A percentile compares a stretch with the other conserved stretches of the same genome.
These are phyloP conservation scores for Erythrobasidium hasegawianum DNA, from an alignment of 1,284 basidiomycete genomes.

Conservation along the genomic window DNA sequence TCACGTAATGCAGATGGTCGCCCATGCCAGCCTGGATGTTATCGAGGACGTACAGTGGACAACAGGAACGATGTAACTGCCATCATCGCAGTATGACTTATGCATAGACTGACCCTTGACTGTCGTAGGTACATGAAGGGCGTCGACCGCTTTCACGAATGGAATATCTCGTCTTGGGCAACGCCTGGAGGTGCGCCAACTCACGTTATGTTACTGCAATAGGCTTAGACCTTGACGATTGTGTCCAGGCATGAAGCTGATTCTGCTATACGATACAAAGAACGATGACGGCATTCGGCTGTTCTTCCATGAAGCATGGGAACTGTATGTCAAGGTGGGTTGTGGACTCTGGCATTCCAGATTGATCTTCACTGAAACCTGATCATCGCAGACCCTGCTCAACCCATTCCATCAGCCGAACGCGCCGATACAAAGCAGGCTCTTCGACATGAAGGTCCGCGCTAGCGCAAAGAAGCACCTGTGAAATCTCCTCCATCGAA, in stretches of 20 bases:
- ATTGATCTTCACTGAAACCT: neutral
- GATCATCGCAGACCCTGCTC: slow-evolving; percentile 63
- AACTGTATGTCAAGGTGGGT: slow-evolving; percentile 86
- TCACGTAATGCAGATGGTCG: slow-evolving; percentile 94
- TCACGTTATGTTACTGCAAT: too few relatives aligned
- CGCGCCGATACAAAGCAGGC: slow-evolving; percentile 67
- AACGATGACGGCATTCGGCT: slow-evolving; percentile 89
- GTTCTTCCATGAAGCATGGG: slow-evolving; percentile 92
- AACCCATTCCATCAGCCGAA: slow-evolving; percentile 92
- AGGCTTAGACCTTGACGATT: too few relatives aligned
- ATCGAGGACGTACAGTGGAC: slow-evolving; percentile 85
- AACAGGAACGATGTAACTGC: slow-evolving; percentile 73
- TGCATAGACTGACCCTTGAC: slow-evolving; percentile 23
- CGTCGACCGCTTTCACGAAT: slow-evolving; percentile 94
- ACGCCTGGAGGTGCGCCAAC: slow-evolving; percentile 90
- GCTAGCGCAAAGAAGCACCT: slow-evolving; percentile 81
- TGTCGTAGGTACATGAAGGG: slow-evolving; percentile 78
- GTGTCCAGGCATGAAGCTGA: slow-evolving; percentile 87
- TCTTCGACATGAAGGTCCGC: slow-evolving; percentile 76
- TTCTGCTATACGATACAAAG: slow-evolving; percentile 84
- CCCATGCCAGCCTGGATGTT: slow-evolving; percentile 84
- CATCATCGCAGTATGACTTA: too few relatives aligned
- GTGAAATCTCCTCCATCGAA: too few relatives aligned
- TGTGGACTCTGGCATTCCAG: too few relatives aligned
- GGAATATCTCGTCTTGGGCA: slow-evolving; percentile 89